Conservation (phyloP, 768 basidiomycete species). For the Phallus indusiatus region DNA sequence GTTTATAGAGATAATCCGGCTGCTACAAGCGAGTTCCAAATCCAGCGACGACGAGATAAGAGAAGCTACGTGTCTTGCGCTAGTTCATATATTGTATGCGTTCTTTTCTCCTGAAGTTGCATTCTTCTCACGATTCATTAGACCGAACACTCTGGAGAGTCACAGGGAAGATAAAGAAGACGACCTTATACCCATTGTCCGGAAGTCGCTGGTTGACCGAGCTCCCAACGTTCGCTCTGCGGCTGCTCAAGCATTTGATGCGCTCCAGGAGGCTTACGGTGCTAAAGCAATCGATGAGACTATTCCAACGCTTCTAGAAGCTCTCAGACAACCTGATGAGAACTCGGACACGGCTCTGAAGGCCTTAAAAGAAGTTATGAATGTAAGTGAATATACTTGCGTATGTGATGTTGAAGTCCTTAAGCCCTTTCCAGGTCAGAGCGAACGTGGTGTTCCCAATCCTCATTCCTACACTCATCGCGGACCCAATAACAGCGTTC, state of each 20-base stretch:
- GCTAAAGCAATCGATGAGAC: conserved; percentile 91
- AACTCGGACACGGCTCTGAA: conserved; percentile 93
- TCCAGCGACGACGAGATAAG: conserved; percentile 53
- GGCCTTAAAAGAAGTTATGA: conserved; percentile 91
- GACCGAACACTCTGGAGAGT: conserved; percentile 73
- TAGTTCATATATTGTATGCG: conserved; percentile 80
- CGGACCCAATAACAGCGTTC: conserved; percentile 88
- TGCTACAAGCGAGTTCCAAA: conserved; percentile 51
- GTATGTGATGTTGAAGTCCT: not conserved
- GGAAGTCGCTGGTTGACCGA: conserved; percentile 79
- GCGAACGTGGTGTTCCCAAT: conserved; percentile 96
- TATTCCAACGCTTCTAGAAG: conserved; percentile 89
- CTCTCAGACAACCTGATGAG: conserved; percentile 85
- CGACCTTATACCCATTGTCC: conserved; percentile 78
- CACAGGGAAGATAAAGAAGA: conserved; percentile 86
- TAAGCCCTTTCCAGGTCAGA: conserved; percentile 52
- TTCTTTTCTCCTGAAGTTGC: not conserved
- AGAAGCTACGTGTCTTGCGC: conserved; percentile 80
- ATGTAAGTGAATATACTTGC: conserved; percentile 38
- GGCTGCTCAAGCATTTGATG: conserved; percentile 83
- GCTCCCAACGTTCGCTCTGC: conserved; percentile 79
- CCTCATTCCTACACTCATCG: conserved; percentile 85
- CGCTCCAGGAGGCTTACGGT: conserved; percentile 86
- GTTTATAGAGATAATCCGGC: conserved; percentile 71
- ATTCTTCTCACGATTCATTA: conserved; percentile 21